Percentiles rank a stretch among this genome's conserved stretches.
Conservation (phyloP, 768 basidiomycete genomes). For the Panellus pusillus region DNA sequence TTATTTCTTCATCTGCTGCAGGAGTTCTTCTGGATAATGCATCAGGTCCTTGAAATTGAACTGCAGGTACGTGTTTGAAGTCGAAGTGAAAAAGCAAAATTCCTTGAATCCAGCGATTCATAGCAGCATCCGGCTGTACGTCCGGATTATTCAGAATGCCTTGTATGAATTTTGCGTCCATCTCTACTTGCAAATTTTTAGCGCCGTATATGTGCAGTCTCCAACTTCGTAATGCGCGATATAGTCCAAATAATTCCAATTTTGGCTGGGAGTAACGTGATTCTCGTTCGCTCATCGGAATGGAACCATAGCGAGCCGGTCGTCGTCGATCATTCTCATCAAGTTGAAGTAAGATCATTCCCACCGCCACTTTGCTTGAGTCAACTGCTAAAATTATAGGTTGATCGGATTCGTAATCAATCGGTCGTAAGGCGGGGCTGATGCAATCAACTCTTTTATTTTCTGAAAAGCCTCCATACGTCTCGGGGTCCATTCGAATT, state of each 20-base stretch:
- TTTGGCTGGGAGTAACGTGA: slow-evolving; percentile 38
- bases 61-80: slow-evolving; percentile 37
- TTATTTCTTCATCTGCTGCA: slow-evolving; percentile 19
- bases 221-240: slow-evolving; percentile 22
- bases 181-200: too few species aligned
- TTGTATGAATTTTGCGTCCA: too few species aligned
- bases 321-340: slow-evolving; percentile 26
- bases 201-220: slow-evolving; percentile 6
- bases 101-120: slow-evolving; percentile 38
- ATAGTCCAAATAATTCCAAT: slow-evolving; percentile 39
- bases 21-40: slow-evolving; percentile 30
- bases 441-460: slow-evolving; percentile 28
- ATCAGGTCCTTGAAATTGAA: slow-evolving; percentile 35
- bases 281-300: slow-evolving; percentile 24
- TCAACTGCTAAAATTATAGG: slow-evolving; percentile 34
- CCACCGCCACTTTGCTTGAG: slow-evolving; percentile 28
- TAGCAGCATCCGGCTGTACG: slow-evolving; percentile 13
- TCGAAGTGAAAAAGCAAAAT: slow-evolving; percentile 39
- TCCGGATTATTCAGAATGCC: too few species aligned
- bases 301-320: slow-evolving; percentile 27
- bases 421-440: slow-evolving; percentile 29
- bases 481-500: slow-evolving; percentile 28
- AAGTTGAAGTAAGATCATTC: slow-evolving; percentile 32
- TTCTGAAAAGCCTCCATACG: slow-evolving; percentile 14
- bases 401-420: slow-evolving; percentile 30